phyloP scores from a whole-genome alignment of 2,329 filamentous ascomycete species.

The Colletotrichum acutatum region DNA sequence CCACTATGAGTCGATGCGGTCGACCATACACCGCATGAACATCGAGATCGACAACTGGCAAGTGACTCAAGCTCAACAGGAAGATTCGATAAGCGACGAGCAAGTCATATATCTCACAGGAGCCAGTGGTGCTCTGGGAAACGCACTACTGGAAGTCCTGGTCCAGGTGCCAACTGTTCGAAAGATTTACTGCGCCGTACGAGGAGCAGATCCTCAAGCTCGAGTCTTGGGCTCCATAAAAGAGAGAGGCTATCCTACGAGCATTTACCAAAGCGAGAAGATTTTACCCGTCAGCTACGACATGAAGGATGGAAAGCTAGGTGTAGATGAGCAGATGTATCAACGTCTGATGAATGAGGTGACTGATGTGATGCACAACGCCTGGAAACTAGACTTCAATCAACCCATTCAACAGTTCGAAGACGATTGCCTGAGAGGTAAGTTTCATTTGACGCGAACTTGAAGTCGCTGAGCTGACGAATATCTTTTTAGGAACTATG shows the following conservation, averaged over 20 bases:
- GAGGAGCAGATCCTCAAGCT: neutral
- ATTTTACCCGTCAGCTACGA: conserved; percentile 11
- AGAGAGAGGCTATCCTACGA: neutral
- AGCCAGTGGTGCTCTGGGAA: conserved; percentile 16
- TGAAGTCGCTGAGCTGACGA: neutral
- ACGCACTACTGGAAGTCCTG: conserved; percentile 14
- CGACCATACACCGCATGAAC: neutral
- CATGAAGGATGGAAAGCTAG: neutral
- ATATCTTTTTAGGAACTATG: neutral
- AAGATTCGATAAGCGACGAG: accelerated
- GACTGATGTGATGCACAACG: conserved; percentile 19
- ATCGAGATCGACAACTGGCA: neutral
- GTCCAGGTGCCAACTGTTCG: neutral
- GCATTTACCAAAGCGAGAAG: conserved; percentile 3
- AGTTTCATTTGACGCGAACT: accelerated
- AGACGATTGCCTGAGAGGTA: conserved; percentile 14
- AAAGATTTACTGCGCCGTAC: conserved; percentile 15
- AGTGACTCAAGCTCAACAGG: neutral
- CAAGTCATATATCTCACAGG: conserved; percentile 12
- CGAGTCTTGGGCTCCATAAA: neutral
- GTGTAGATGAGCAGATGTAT: neutral
- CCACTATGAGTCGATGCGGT: neutral
- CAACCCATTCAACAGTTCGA: conserved; percentile 24
- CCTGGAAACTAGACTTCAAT: conserved; percentile 30
- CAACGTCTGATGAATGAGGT: neutral